These are phyloP conservation scores for Moricandia moricandioides DNA, from an alignment of 345 rosid genomes.

Conservation along the genomic window DNA sequence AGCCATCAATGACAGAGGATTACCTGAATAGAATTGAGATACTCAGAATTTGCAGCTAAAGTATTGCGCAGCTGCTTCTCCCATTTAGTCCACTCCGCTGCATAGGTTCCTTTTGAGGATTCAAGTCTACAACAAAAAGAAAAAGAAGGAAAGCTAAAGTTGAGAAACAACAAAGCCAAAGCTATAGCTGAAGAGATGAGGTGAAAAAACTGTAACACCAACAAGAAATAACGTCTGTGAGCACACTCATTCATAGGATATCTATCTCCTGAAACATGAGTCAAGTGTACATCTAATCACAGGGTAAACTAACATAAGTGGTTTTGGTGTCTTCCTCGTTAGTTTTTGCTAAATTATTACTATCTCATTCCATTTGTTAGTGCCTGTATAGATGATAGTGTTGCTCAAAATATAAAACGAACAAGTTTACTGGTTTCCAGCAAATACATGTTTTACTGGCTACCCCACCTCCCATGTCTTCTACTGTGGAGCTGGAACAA, in stretches of 20 bases:
- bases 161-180: slow-evolving; percentile 2
- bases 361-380: neutral
- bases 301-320: neutral
- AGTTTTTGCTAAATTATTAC: slow-evolving; percentile 1
- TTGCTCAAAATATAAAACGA: neutral
- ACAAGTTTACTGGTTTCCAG: too few relatives aligned
- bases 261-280: neutral
- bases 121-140: slow-evolving; percentile 55
- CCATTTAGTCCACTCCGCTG: slow-evolving; percentile 81
- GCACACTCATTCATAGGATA: slow-evolving; percentile 14
- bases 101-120: slow-evolving; percentile 68
- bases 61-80: slow-evolving; percentile 64
- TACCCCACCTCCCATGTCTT: slow-evolving; percentile 79
- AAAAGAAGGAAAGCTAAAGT: slow-evolving; percentile 2
- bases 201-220: neutral
- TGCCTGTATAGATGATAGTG: neutral
- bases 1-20: neutral
- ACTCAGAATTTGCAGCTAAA: slow-evolving; percentile 49
- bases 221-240: neutral
- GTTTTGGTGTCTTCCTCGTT: neutral
- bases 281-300: neutral
- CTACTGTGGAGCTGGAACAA: slow-evolving; percentile 69
- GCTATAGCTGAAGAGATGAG: neutral
- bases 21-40: slow-evolving; percentile 79
- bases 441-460: neutral